phyloP scores from a whole-genome alignment of 2,329 filamentous ascomycete genomes.

The Tolypocladium cylindrosporum region DNA sequence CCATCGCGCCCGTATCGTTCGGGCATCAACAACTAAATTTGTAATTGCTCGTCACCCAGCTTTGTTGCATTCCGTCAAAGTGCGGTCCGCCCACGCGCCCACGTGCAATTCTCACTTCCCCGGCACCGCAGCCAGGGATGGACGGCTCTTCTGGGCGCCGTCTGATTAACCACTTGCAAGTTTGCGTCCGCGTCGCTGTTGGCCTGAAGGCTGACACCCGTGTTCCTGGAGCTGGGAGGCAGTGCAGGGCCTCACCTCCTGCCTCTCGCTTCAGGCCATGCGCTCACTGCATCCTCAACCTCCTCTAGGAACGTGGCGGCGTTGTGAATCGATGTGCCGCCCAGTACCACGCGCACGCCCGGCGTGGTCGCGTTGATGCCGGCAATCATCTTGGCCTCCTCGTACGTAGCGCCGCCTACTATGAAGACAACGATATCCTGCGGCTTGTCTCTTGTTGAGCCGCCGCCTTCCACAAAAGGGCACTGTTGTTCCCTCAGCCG shows the following conservation, averaged over 20 bases:
- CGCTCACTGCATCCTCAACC: conserved; percentile 76
- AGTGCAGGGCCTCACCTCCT: conserved; percentile 10
- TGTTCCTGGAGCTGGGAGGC: neutral
- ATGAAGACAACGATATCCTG: conserved; percentile 96
- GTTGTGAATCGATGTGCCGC: conserved; percentile 82
- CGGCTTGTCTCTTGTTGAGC: conserved; percentile 83
- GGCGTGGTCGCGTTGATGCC: conserved; percentile 86
- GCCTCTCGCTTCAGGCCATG: conserved; percentile 62
- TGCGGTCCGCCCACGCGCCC: neutral
- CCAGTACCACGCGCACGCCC: conserved; percentile 79
- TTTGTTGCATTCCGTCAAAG: neutral
- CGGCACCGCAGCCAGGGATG: neutral
- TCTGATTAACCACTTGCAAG: neutral
- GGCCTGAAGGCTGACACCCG: neutral
- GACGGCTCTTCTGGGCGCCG: neutral
- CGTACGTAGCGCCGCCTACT: conserved; percentile 86
- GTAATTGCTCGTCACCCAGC: neutral
- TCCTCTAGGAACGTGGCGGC: conserved; percentile 82
- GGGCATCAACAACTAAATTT: neutral
- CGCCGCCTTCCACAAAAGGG: conserved; percentile 84
- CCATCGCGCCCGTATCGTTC: neutral
- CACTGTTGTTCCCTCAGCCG: conserved; percentile 78
- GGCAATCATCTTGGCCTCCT: conserved; percentile 95
- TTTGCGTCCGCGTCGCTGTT: neutral
- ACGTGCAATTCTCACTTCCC: neutral